phyloP scores from a whole-genome alignment of 2,329 filamentous ascomycete genomes.

The Trichophyton benhamiae region DNA sequence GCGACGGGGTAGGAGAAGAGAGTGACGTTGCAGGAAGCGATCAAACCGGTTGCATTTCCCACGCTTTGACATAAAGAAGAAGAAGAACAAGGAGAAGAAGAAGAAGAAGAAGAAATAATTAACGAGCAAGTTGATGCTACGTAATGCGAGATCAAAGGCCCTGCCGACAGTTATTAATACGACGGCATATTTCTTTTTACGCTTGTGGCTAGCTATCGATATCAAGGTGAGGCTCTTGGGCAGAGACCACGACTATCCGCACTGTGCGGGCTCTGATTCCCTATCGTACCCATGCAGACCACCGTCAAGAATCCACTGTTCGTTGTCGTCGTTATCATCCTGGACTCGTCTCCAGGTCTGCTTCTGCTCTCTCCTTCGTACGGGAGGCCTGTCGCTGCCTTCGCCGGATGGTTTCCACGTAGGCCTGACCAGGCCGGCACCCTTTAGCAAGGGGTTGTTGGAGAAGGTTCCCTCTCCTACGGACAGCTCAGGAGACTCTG shows the following conservation, averaged over 20 bases:
- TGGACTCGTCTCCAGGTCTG: conserved; percentile 38
- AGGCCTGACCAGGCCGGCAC: conserved; percentile 33
- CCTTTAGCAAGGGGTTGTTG: conserved; percentile 33
- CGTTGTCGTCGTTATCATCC: conserved; percentile 36
- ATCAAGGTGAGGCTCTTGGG: background rate
- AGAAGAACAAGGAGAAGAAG: too few relatives aligned
- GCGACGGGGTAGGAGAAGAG: background rate
- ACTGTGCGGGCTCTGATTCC: background rate
- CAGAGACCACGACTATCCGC: background rate
- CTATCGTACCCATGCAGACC: conserved; percentile 27
- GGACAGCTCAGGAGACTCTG: conserved; percentile 7
- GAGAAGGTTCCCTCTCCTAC: conserved; percentile 27
- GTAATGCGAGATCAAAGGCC: too few relatives aligned
- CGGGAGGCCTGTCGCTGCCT: conserved; percentile 12
- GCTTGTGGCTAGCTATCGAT: background rate
- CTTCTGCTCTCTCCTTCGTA: conserved; percentile 22
- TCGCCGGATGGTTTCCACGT: conserved; percentile 31
- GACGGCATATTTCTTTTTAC: background rate
- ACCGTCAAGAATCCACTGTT: conserved; percentile 37
- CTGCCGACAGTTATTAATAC: too few relatives aligned
- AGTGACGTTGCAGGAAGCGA: background rate
- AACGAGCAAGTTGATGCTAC: too few relatives aligned
- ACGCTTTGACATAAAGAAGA: background rate
- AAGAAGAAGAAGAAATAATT: too few relatives aligned
- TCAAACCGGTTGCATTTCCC: background rate